A percentile compares a stretch with the other conserved stretches of the same genome.
Evolutionary conservation across 495 filamentous ascomycete species (phyloP).

Genomic region (Tuber indicum): DNA sequence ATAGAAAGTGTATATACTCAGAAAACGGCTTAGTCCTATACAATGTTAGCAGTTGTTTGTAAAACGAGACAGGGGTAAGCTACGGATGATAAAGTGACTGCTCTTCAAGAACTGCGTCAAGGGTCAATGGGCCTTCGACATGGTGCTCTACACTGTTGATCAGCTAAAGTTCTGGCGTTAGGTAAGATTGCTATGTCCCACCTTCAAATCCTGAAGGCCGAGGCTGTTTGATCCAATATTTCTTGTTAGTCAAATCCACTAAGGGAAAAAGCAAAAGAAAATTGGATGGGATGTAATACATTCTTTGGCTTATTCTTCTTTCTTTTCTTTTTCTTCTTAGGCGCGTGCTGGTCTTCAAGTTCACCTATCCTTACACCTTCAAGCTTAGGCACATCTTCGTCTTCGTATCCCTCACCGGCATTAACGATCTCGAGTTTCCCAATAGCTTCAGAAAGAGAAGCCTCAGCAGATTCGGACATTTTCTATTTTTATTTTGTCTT

Average conservation of each 20-base stretch:
- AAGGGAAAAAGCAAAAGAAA: not conserved
- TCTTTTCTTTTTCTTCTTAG: slow-evolving; percentile 36
- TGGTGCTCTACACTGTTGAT: slow-evolving; percentile 53
- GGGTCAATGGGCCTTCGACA: slow-evolving; percentile 70
- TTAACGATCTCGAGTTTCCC: not conserved
- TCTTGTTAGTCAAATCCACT: not conserved
- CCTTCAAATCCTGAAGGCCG: slow-evolving; percentile 59
- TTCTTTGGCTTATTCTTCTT: slow-evolving; percentile 20
- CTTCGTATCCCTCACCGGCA: not conserved
- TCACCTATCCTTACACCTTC: not conserved
- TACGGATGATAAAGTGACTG: slow-evolving; percentile 53
- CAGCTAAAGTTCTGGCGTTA: not conserved
- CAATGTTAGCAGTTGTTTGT: not conserved
- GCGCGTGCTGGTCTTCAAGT: slow-evolving; percentile 13
- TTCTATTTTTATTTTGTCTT: not conserved
- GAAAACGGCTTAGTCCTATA: slow-evolving; percentile 37
- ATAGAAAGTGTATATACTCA: slow-evolving; percentile 40
- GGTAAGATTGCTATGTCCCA: slow-evolving; percentile 5
- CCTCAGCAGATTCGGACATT: not conserved
- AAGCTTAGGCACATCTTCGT: not conserved
- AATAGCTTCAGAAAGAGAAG: not conserved
- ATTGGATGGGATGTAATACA: not conserved
- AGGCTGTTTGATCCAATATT: slow-evolving; percentile 42
- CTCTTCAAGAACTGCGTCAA: slow-evolving; percentile 58
- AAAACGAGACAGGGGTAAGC: not conserved